Base-by-base conservation (phyloP, 73 alveolate species). In the Paramecium primaurelia region DNA sequence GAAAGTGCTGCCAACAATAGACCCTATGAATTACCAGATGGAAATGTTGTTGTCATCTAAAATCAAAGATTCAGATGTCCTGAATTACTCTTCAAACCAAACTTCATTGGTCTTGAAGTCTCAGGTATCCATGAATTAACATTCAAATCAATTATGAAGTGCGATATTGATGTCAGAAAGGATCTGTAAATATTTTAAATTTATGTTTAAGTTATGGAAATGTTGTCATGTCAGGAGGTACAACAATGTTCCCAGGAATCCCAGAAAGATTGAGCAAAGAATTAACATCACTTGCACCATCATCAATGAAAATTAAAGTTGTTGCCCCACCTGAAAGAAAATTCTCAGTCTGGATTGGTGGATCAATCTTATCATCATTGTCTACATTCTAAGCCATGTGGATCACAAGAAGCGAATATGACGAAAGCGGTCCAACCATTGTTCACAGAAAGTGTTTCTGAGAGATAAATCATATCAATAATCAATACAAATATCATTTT, bases 301-400 rank as follows among this genome's bases (percentile, higher is more conserved):
- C 86, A 38, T 58, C 96, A 40, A 96, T 94, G 88, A 96, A 92
- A 60, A 98, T 96, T 54, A 92, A 92, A 77, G 99, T 98, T 58
- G 94, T 98, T 60, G 99, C 99, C 85, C 96, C 96, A 8, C 99
- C 99, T 1, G 99, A 98, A 96, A 97, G 99, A 95, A 97, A 97
- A 91, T 98, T 92, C 97, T 95, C 99, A 45, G 99, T 96, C 93
- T 98, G 99, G 99, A 97, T 98, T 45, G 99, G 99, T 8, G 99
- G 99, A 30, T 93, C 98, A 80, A 95, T 97, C 93, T 94, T 97
- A 38, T 88, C 99, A 22, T 95, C 99, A 69, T 96, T 97, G 37
- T 92, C 98, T 44, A 95, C 98, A 71, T 98, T 98, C 92, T 97
- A 96, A 92, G 93, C 96, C 93, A 98, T 95, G 98, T 98, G 99